Conservation (phyloP, 2,329 filamentous ascomycete species). For the Aspergillus caelatus region DNA sequence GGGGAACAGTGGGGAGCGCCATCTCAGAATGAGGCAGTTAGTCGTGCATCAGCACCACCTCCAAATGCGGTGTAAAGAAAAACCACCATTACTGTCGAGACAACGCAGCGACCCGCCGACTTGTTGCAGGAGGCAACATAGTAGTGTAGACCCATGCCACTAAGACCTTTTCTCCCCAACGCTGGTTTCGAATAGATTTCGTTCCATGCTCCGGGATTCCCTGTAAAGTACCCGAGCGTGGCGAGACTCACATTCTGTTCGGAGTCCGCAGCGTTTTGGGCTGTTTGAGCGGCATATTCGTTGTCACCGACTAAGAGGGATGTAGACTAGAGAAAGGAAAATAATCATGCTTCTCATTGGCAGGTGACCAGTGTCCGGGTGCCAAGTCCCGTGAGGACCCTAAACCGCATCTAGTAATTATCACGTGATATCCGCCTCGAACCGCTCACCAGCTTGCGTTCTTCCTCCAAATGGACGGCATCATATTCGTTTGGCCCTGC, state of each 20-base stretch:
- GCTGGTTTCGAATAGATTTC: conserved; percentile 5
- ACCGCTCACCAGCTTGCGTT: conserved; percentile 20
- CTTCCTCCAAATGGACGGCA: conserved; percentile 30
- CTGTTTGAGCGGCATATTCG: background rate
- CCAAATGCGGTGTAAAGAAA: conserved; percentile 20
- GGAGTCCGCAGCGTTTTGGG: conserved; percentile 4
- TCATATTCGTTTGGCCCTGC: conserved; percentile 33
- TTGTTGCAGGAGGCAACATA: background rate
- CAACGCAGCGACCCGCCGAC: conserved; percentile 25
- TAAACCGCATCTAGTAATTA: conserved; percentile 9
- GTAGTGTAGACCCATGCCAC: background rate
- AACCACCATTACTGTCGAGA: conserved; percentile 19
- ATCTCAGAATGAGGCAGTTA: conserved; percentile 27
- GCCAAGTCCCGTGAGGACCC: conserved; percentile 5
- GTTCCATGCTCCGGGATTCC: conserved; percentile 9
- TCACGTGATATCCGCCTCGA: conserved; percentile 21
- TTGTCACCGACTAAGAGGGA: background rate
- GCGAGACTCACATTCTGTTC: conserved; percentile 1
- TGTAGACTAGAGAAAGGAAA: background rate
- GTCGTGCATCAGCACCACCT: conserved; percentile 24
- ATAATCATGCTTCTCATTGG: conserved; percentile 1
- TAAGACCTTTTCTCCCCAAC: conserved; percentile 3
- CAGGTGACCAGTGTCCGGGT: background rate
- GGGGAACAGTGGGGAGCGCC: conserved; percentile 23
- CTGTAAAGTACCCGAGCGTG: conserved; percentile 4